Base-by-base conservation (phyloP, 768 basidiomycete species). In the Suillus hirtellus region DNA sequence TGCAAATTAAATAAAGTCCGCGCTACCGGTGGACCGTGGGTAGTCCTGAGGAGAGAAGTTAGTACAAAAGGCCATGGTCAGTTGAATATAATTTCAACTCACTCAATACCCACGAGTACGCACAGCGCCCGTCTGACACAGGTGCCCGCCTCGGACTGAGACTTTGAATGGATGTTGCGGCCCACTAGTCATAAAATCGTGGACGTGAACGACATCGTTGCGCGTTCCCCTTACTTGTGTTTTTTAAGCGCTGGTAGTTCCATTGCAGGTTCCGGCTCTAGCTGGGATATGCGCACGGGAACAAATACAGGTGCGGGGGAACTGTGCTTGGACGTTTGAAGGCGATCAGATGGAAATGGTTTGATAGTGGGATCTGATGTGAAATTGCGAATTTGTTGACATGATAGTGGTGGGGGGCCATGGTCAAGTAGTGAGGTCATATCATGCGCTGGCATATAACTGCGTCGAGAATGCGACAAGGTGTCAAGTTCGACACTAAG, bases 261-360 rank as follows among this genome's bases (percentile, higher is more conserved):
- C 75, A 75, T 76, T 2, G 65, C 67, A 44, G 75, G 75, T 56
- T 76, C 68, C 17, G 74, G 74, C 49, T 72, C 75, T 7, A 76
- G 64, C 40, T 75, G 74, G 1, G 68, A 71, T 4, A 71, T 76
- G 44, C 74, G 74, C 50, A 76, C 69, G 5, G 72, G 73, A 55
- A 59, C 60, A 38, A 60, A 67, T 21, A 56, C 60, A 27, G 56
- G 24, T 38, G 71, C 68, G 21, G 75, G 68, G 10, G 64, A 68
- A 11, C n/a, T 43, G 52, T 64, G 71, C 47, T 6, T 15, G 65
- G 27, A 42, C 10, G 17, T 58, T 42, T 42, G 56, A 58, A 42
- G 40, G 17, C 24, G 40, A 11, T 7, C 40, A 31, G 56, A 31
- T 42, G 38, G 1, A 19, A 17, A 27, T 56, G 55, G 37, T 19